Evolutionary conservation across 1,284 basidiomycete genomes (phyloP).

Genomic region (Pseudomicrostroma phylloplanum): DNA sequence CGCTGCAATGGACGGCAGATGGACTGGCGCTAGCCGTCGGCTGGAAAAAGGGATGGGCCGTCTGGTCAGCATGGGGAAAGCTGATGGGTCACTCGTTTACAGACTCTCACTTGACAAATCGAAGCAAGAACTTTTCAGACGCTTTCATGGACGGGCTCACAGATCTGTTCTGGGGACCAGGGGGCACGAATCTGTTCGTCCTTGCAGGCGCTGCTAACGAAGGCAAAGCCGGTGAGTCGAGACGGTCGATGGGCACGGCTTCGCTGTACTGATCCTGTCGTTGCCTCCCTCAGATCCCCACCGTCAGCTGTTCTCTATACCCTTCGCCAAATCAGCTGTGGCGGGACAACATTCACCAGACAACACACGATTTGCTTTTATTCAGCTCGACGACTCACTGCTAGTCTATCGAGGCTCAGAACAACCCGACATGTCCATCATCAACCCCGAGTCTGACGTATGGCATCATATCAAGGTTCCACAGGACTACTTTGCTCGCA

Average conservation of each 20-base stretch:
- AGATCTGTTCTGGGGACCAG: slow-evolving; percentile 45
- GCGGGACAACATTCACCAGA: slow-evolving; percentile 87
- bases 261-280: too few relatives aligned
- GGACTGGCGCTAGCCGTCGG: slow-evolving; percentile 96
- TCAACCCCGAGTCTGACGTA: slow-evolving; percentile 96
- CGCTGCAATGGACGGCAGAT: slow-evolving; percentile 68
- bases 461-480: slow-evolving; percentile 60
- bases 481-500: slow-evolving; percentile 73
- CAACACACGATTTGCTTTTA: slow-evolving; percentile 86
- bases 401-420: slow-evolving; percentile 94
- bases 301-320: slow-evolving; percentile 71
- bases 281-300: background rate
- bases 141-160: slow-evolving; percentile 72
- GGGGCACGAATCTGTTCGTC: slow-evolving; percentile 36
- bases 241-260: background rate
- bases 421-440: slow-evolving; percentile 94
- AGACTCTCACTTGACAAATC: slow-evolving; percentile 9
- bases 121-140: slow-evolving; percentile 58
- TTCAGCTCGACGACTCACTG: slow-evolving; percentile 89
- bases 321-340: slow-evolving; percentile 90
- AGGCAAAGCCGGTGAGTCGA: background rate
- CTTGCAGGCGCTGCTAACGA: slow-evolving; percentile 13
- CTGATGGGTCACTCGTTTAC: slow-evolving; percentile 59
- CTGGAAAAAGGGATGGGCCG: slow-evolving; percentile 80
- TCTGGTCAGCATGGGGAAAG: slow-evolving; percentile 86